Evolutionary conservation across 768 basidiomycete species (phyloP), one percentile per base, ranked within the genome.

Genomic region (Mycena kentingensis): DNA sequence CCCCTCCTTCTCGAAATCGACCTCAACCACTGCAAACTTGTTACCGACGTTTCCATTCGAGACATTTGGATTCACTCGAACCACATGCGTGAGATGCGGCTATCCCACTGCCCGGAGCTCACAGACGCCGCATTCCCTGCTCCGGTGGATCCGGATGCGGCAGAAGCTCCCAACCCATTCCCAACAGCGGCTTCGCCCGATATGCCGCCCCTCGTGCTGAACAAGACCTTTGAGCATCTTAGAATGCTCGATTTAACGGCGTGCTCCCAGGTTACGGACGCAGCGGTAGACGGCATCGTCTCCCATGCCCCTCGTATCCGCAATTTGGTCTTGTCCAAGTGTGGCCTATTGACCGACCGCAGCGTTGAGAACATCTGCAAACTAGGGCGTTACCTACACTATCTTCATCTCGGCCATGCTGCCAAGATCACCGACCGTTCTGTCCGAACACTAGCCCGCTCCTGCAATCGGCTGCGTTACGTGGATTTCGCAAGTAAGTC

Each of bases 341-440:
- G 94, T 65, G 66, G 70, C 10, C 67, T 81, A 37, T 73, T 97
- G 62, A 92, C 93, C 6, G 92, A 96, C 71, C 80, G 79, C 51
- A 80, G 89, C 2, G 83, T 98, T 31, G 85, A 88, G 60, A 87
- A 81, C 52, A 90, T 98, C 28, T 90, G 90, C 67, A 78, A 77
- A 64, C 78, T 99, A 16, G 95, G 95, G n/a, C 88, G 89, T 66
- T 84, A 94, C 66, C 68, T 99, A 28, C 97, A 98, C 67, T 93
- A 96, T 66, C 80, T 99, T 28, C 97, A 99, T 68, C 79, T 98
- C 34, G 97, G 94, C 6, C 96, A 99, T 73, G 90, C 92, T 6
- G 76, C 76, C 59, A 86, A 84, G 61, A 93, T 98, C 57, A 96
- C 93, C 6, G 97, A 99, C 68, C 80, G 81, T 34, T 92, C 90